Base-by-base conservation (phyloP, 768 basidiomycete genomes). In the Trametes maxima region DNA sequence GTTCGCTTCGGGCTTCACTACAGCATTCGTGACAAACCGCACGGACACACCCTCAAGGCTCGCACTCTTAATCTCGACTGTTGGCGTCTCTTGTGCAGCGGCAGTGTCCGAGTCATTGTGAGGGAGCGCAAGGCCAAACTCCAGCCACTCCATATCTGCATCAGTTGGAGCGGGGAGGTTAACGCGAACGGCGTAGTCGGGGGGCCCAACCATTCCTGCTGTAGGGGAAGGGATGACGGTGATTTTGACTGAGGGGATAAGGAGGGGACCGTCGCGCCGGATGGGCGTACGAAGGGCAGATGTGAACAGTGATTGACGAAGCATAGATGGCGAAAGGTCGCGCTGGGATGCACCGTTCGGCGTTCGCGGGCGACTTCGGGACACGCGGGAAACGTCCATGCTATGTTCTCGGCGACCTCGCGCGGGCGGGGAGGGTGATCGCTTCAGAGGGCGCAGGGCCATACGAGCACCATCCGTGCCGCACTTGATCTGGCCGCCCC, bases 41-140 rank as follows among this genome's bases (percentile, higher is more conserved):
- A 89, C 84, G 14, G 89, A 82, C 12, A 87, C 77, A 17, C 87
- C 88, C 54, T 88, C 86, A 45, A 89, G 69, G 64, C 80, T 88
- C 39, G 82, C 86, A 63, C 78, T 82, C 49, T 84, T 76, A 50
- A 89, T 78, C 16, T 85, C 79, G 49, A 87, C 78, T 55, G 73
- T 78, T 45, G 83, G 81, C 43, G 76, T 43, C 22, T 48, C 51
- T 19, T n/a, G 19, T 37, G 62, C n/a, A 43, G 57, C 8, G n/a
- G 48, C 54, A 13, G 63, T 54, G 24, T 72, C 61, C 51, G 69
- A 40, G 24, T 68, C 67, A n/a, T n/a, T n/a, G 28, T 63, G 64
- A n/a, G 73, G 73, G 54, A 81, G 76, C 1, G 85, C 85, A 51
- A 92, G 76, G 25, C 89, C 89, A 67, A 92, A 91, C 70, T 91